Base-by-base conservation (phyloP, 768 basidiomycete genomes). In the Infundibulicybe gibba region DNA sequence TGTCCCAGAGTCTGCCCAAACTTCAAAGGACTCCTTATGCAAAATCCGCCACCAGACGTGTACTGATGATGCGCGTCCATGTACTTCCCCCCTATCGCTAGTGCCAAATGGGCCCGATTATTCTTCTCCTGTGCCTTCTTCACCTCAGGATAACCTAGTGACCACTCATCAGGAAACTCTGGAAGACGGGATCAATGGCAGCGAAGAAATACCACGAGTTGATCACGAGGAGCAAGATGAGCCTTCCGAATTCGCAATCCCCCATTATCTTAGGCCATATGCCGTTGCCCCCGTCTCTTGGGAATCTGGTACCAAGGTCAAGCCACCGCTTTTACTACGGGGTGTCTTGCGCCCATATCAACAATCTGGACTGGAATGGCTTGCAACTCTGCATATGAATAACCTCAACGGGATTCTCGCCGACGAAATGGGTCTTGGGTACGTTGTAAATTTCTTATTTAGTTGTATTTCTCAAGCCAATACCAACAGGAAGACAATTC, bases 351-450 rank as follows among this genome's bases (percentile, higher is more conserved):
- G 94, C 14, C 93, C 93, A 8, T 99, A 98, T 59, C 95, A 99
- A 60, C 84, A 94, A 41, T 77, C 89, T 3, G 95, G 95, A 0
- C 67, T 97, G 43, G 93, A 97, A 61, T 98, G 95, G 95, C 81
- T 97, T 37, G 87, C 91, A 5, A 89, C 84, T 58, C 70, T 95
- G 47, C 92, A 94, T 61, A 71, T 72, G 33, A 90, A 90, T 54
- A 82, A 84, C 53, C 55, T 89, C 37, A 91, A 92, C 54, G 89
- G 89, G 1, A 91, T 92, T 41, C 68, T 92, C 35, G 91, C 92
- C 1, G 94, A 95, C 58, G 92, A 95, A 64, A 94, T 97, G 93
- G 94, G 93, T 38, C 66, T 95, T 6, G 93, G 93, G 91, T 94
- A 57, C 35, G 85, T 19, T 42, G 5, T 40, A 33, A 2, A 19